These are phyloP conservation scores for Exophiala xenobiotica DNA, from an alignment of 2,329 filamentous ascomycete species.

Conservation along the genomic window DNA sequence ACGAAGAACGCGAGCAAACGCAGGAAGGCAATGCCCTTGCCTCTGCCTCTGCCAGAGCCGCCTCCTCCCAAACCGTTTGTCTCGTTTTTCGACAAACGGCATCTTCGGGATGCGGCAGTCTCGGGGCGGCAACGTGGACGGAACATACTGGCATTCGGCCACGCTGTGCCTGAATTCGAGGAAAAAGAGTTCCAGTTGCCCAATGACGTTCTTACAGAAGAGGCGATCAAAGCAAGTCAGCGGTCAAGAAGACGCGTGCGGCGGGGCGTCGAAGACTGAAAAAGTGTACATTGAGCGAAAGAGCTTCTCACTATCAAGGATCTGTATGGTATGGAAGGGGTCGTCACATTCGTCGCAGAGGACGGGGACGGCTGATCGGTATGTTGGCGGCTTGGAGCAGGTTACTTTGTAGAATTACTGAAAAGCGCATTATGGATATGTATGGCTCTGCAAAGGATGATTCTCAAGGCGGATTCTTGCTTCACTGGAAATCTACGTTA, in stretches of 20 bases:
- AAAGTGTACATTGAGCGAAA: background rate
- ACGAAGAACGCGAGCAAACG: constrained; percentile 52
- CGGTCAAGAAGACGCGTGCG: constrained; percentile 30
- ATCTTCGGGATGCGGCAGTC: constrained; percentile 78
- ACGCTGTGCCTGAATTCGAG: constrained; percentile 70
- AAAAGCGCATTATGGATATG: background rate
- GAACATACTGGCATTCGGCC: constrained; percentile 76
- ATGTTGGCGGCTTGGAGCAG: background rate
- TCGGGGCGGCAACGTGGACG: constrained; percentile 68
- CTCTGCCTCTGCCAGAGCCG: constrained; percentile 4
- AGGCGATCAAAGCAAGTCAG: constrained; percentile 43
- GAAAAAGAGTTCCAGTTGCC: constrained; percentile 75
- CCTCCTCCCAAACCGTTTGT: constrained; percentile 63
- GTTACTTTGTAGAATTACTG: background rate
- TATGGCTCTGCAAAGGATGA: background rate
- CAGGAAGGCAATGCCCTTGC: constrained; percentile 13
- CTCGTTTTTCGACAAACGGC: constrained; percentile 82
- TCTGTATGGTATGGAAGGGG: constrained; percentile 6
- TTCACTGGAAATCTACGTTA: no score
- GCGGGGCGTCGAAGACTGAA: constrained; percentile 22
- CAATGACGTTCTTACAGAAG: constrained; percentile 52
- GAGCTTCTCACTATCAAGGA: background rate
- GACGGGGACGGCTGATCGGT: background rate
- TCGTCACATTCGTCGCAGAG: background rate
- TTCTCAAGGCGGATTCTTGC: no score